phyloP scores from a whole-genome alignment of 495 filamentous ascomycete genomes.

The Polyplosphaeria fusca region DNA sequence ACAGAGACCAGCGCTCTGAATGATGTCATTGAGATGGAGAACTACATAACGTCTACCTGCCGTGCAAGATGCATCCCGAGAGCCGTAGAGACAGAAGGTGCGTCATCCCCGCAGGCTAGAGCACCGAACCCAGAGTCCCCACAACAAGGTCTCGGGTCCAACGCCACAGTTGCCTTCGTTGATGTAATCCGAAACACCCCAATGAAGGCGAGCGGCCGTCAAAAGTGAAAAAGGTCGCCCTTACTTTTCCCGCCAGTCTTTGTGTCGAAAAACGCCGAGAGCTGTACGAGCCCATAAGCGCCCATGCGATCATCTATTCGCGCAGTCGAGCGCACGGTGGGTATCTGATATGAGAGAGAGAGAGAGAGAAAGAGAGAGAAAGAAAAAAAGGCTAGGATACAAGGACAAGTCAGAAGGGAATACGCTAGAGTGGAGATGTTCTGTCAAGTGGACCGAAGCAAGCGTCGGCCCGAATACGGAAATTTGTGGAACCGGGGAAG shows the following conservation, averaged over 20 bases:
- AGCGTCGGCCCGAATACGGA: slow-evolving; percentile 2
- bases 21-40: no score
- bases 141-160: no score
- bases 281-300: not conserved
- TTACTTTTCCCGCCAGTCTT: slow-evolving; percentile 4
- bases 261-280: slow-evolving; percentile 7
- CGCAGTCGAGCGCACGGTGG: not conserved
- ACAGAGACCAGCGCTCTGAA: no score
- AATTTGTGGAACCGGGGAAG: not conserved
- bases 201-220: no score
- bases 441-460: not conserved
- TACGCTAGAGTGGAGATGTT: slow-evolving; percentile 13
- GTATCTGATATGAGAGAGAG: no score
- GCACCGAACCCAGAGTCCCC: no score
- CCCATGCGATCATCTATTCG: not conserved
- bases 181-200: no score
- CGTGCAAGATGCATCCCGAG: no score
- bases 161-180: no score
- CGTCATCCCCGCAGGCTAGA: no score
- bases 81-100: no score
- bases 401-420: slow-evolving; percentile 9
- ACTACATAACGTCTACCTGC: no score
- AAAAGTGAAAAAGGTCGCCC: slow-evolving; percentile 21
- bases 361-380: not conserved
- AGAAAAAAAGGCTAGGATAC: not conserved